Base-by-base conservation (phyloP, 1,284 basidiomycete genomes). In the Mycena sp. region DNA sequence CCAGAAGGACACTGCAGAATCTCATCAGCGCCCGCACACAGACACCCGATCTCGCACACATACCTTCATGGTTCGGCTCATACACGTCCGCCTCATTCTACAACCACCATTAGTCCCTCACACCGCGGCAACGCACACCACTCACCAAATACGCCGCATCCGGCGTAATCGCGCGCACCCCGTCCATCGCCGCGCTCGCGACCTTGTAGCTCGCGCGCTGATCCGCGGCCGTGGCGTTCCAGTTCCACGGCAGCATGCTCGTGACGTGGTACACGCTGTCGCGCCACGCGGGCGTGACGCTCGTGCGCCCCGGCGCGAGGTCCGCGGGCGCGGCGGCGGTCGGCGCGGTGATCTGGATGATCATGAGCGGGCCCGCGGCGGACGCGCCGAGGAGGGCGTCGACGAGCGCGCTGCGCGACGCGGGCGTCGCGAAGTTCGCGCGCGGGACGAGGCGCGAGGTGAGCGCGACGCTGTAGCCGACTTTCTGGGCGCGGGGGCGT, bases 1-100 rank as follows among this genome's bases (percentile, higher is more conserved):
- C 86, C 85, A 88, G 71, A 86, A 87, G 2, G 84, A 73, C 9
- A 72, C 32, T 35, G 32, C n/a, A n/a, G n/a, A n/a, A n/a, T n/a
- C n/a, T 35, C 14, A 9, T 35, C 9, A 35, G 32, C 32, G 7
- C 32, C 32, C 32, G 32, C 14, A 9, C 7, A 14, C 32, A 35
- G 14, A 9, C 9, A 35, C 7, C 32, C 32, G 6, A 35, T 35
- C 32, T n/a, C n/a, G n/a, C n/a, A n/a, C n/a, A n/a, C n/a, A n/a
- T n/a, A 35, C 32, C 70, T 75, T 85, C 76, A 69, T 83, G 80
- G 61, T 87, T 78, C 4, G 82, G 80, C 69, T 88, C 86, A 56
- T 86, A 82, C 6, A 87, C 83, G 71, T 87, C 84, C 11, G 82
- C 84, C 70, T 88, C 86, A 65, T 87, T 88, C 84, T 64, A 25